phyloP scores from a whole-genome alignment of 2,329 filamentous ascomycete species.

The Aspergillus nomiae region DNA sequence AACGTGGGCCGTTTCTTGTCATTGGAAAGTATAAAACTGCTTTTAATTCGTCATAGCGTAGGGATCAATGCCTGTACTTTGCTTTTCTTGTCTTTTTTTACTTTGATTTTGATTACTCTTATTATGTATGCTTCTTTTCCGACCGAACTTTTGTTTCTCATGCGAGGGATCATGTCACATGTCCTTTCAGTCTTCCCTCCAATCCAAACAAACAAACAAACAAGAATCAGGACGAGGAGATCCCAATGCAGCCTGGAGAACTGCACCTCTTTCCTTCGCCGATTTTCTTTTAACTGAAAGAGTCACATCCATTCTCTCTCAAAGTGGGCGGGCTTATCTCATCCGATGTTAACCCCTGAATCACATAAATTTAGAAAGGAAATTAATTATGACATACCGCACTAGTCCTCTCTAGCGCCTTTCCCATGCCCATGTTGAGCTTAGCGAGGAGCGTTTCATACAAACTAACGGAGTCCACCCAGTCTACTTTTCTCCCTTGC shows the following conservation, averaged over 20 bases:
- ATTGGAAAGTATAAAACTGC: conserved; percentile 5
- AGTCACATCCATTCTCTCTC: neutral
- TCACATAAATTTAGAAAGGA: conserved; percentile 11
- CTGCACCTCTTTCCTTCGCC: neutral
- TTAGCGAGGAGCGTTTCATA: conserved; percentile 6
- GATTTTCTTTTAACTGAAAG: neutral
- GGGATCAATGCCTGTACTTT: neutral
- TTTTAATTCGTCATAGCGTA: neutral
- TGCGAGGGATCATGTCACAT: neutral
- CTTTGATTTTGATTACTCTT: neutral
- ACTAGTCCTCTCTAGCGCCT: conserved; percentile 16
- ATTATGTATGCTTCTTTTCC: neutral
- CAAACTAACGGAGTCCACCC: neutral
- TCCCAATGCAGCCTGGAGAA: neutral
- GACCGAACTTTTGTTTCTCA: neutral
- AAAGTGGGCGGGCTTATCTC: neutral
- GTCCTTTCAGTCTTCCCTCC: neutral
- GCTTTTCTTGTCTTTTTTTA: neutral
- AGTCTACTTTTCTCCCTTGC: neutral
- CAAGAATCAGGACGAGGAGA: neutral
- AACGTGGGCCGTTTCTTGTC: conserved; percentile 22
- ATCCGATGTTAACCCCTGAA: conserved; percentile 13
- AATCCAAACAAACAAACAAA: neutral
- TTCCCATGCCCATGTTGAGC: neutral
- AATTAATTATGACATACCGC: conserved; percentile 18